Evolutionary conservation across 2,329 filamentous ascomycete species (phyloP).

Genomic region (Sclerotinia glacialis): DNA sequence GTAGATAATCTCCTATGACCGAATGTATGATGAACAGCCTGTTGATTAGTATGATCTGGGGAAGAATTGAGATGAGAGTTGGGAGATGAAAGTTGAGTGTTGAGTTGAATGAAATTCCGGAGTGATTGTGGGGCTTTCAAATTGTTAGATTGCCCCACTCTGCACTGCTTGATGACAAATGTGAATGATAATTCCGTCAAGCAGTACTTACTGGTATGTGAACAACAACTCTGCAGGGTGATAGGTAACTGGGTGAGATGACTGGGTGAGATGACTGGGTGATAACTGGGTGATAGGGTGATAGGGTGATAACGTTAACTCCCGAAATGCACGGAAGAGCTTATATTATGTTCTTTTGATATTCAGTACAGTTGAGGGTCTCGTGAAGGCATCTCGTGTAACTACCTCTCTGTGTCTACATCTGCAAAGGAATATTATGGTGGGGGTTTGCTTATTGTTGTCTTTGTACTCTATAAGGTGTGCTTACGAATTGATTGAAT

Average conservation of each 20-base stretch:
- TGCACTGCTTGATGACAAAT: conserved; percentile 17
- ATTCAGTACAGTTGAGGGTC: conserved; percentile 3
- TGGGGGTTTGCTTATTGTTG: neutral
- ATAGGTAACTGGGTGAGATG: no score
- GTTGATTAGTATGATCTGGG: neutral
- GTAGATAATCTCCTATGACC: neutral
- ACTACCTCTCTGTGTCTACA: no score
- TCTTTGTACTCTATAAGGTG: neutral
- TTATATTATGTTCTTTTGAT: no score
- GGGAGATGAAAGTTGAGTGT: neutral
- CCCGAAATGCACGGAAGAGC: neutral
- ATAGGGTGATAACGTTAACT: neutral
- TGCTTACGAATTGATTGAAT: neutral
- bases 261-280: no score
- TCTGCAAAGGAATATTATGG: no score
- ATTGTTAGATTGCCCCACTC: conserved; percentile 10
- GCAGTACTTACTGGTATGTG: no score
- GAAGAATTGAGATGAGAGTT: conserved; percentile 3
- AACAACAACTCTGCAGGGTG: no score
- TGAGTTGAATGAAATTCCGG: conserved; percentile 13
- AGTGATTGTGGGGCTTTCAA: conserved; percentile 10
- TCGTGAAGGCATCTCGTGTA: neutral
- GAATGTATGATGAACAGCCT: neutral
- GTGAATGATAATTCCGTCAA: neutral
- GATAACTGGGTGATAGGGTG: no score